Conservation (phyloP, 352 stramenopile species). For the Hyphochytrium catenoides region DNA sequence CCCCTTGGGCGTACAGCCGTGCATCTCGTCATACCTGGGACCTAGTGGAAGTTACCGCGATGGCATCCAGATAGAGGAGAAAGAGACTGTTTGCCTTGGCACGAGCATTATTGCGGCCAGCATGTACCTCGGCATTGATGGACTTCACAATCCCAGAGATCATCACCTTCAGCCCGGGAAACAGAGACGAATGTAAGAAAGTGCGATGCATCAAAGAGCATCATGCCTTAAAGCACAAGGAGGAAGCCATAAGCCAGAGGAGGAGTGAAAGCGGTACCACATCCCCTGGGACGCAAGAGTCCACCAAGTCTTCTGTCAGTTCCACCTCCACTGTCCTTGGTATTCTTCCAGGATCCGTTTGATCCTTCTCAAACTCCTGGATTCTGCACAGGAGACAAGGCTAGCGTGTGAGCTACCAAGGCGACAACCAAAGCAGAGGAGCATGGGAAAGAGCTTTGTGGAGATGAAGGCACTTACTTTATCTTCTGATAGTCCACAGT, state of each 20-base stretch:
- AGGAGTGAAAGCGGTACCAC: conserved; percentile 15
- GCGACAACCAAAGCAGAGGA: conserved; percentile 10
- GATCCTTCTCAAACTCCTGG: conserved; percentile 73
- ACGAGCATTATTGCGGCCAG: conserved; percentile 58
- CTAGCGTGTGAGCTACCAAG: background rate
- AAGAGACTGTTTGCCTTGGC: conserved; percentile 74
- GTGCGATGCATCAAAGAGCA: too few relatives aligned
- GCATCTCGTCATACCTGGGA: conserved; percentile 16
- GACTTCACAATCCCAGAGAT: conserved; percentile 79
- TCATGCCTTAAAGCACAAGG: too few relatives aligned
- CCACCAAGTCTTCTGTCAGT: conserved; percentile 72
- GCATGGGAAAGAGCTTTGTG: conserved; percentile 21
- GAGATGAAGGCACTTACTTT: conserved; percentile 22
- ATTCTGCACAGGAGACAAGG: conserved; percentile 15
- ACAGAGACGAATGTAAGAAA: too few relatives aligned
- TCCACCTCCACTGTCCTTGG: conserved; percentile 66
- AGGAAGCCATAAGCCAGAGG: background rate
- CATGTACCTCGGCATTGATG: conserved; percentile 76
- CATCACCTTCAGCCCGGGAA: conserved; percentile 33
- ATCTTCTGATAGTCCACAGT: conserved; percentile 73
- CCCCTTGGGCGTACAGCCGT: conserved; percentile 8
- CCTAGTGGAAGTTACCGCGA: conserved; percentile 41
- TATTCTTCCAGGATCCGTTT: conserved; percentile 52
- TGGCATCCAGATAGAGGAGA: conserved; percentile 76
- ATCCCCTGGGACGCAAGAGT: conserved; percentile 83